Evolutionary conservation across 2,329 filamentous ascomycete genomes (phyloP), one percentile per base, ranked within the genome.

Genomic region (Corynespora cassiicola): DNA sequence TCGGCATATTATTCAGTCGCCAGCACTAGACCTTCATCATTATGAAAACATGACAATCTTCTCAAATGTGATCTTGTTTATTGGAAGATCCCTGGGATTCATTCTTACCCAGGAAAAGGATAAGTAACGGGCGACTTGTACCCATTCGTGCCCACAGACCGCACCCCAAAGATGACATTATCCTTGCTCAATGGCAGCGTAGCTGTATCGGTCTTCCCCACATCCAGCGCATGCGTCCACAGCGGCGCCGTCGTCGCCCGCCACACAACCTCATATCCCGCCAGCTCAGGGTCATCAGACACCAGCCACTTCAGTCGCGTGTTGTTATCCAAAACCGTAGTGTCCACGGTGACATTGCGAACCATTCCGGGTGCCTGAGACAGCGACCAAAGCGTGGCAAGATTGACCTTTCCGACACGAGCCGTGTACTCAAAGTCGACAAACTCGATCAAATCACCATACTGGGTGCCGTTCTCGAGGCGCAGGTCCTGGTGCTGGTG

Each of bases 401-500:
- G 69, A 45, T 81, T 81, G 18, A 82, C 78, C 37, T 72, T 74
- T 0, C 71, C 78, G 1, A 82, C 78, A 7, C 80, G 72, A 0
- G 76, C 67, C 2, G 75, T 74, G 54, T 71, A 82, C 3, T 77
- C 74, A 41, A 73, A 81, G 54, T 83, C 80, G n/a, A 78, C 75
- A 47, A 80, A 82, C 39, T 81, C 74, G 6, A 74, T 61, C 4
- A 81, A 50, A 38, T 83, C 80, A 17, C 79, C 80, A 47, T 78
- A 82, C 39, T 78, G 74, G 16, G 69, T 73, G 2, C 75, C 77
- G 31, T 76, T 71, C 31, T 72, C 66, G 9, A 76, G 67, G 1
- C 77, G 69, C 1, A 76, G 50, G 42, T 82, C 71, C 60, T 82
- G 79, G 49, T 82, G 79, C 61, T 82, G 79, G 53, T 82, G 80